Conservation (phyloP, 192 early-diverging fungal genomes). For the Coemansia sp. region DNA sequence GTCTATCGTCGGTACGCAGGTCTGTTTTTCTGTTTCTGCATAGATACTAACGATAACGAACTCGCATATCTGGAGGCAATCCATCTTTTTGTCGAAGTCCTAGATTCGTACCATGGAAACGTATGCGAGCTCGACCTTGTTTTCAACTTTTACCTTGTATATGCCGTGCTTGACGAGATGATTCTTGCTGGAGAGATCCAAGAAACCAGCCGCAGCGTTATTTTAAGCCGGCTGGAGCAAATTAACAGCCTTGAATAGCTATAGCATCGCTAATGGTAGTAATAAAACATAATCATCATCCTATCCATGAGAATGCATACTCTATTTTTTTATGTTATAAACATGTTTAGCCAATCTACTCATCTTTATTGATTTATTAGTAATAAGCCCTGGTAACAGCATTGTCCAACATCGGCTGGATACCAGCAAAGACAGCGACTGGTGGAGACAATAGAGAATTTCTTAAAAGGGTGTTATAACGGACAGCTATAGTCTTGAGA, state of each 20-base stretch:
- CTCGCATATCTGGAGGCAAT: conserved; percentile 93
- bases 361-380: too few relatives aligned
- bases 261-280: too few relatives aligned
- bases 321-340: too few relatives aligned
- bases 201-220: conserved; percentile 85
- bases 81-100: conserved; percentile 98
- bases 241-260: conserved; percentile 68
- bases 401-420: too few relatives aligned
- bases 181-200: conserved; percentile 98
- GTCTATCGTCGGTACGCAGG: conserved; percentile 97
- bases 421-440: too few relatives aligned
- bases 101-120: conserved; percentile 97
- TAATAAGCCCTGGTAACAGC: too few relatives aligned
- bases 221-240: conserved; percentile 73
- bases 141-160: conserved; percentile 98
- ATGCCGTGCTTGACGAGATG: conserved; percentile 95
- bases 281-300: too few relatives aligned
- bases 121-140: conserved; percentile 98
- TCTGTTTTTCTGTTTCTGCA: conserved; percentile 99
- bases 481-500: too few relatives aligned
- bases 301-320: too few relatives aligned
- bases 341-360: too few relatives aligned
- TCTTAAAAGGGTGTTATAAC: too few relatives aligned
- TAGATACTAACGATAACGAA: conserved; percentile 98
- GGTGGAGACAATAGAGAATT: too few relatives aligned